These are phyloP conservation scores for Calonectria fujianensis DNA, from an alignment of 2,329 filamentous ascomycete genomes.

Conservation along the genomic window DNA sequence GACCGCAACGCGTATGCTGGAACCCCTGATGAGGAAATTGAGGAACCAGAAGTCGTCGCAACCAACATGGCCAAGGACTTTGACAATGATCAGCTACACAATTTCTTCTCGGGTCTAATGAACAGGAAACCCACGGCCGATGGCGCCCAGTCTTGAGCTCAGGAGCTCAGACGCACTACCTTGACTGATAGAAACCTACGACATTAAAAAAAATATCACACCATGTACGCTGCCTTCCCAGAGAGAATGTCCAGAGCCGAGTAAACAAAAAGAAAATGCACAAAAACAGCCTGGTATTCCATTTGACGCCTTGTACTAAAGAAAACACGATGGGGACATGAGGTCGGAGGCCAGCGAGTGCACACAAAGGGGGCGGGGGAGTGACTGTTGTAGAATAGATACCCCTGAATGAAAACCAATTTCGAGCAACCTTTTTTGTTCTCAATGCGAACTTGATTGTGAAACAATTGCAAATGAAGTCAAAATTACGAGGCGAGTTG, in stretches of 20 bases:
- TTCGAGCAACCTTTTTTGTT: constrained; percentile 41
- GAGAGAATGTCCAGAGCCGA: constrained; percentile 9
- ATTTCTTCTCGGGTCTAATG: constrained; percentile 77
- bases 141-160: constrained; percentile 1
- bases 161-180: background rate
- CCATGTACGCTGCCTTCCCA: constrained; percentile 27
- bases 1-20: constrained; percentile 74
- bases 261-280: background rate
- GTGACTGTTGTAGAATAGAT: constrained; percentile 63
- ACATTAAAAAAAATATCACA: constrained; percentile 5
- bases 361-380: constrained; percentile 40
- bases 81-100: constrained; percentile 75
- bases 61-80: constrained; percentile 66
- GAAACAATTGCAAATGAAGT: background rate
- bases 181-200: constrained; percentile 12
- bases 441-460: background rate
- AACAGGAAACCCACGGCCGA: constrained; percentile 65
- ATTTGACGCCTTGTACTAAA: constrained; percentile 37
- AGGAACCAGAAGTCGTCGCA: constrained; percentile 61
- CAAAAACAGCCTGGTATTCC: constrained; percentile 5
- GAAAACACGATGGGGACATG: constrained; percentile 32
- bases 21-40: constrained; percentile 65
- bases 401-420: constrained; percentile 59
- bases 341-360: constrained; percentile 40
- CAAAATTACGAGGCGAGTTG: background rate